Percentiles rank a stretch among this genome's conserved stretches.
Evolutionary conservation across 805 yeast species (phyloP).

Genomic region (Yarrowia sp.): DNA sequence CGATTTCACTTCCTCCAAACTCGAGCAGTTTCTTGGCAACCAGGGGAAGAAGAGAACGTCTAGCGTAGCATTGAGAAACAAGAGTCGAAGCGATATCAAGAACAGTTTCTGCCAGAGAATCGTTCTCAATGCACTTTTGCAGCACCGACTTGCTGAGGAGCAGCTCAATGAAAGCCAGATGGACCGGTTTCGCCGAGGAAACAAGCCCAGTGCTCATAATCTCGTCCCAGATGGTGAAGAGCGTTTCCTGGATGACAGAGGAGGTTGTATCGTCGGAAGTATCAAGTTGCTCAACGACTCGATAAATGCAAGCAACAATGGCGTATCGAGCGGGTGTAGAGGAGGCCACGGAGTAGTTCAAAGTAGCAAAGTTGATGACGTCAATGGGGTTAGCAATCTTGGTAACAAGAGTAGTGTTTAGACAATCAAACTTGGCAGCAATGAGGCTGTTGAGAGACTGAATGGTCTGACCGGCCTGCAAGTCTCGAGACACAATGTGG

Average conservation of each 20-base stretch:
- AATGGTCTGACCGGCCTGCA: background rate
- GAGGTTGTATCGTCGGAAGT: background rate
- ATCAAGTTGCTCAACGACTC: conserved; percentile 13
- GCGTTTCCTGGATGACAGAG: conserved; percentile 14
- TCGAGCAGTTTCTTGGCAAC: conserved; percentile 55
- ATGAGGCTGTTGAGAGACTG: conserved; percentile 1
- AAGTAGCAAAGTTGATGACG: conserved; percentile 18
- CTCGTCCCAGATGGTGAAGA: conserved; percentile 60
- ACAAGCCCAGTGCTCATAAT: conserved; percentile 66
- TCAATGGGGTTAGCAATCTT: conserved; percentile 1
- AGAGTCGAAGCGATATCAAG: conserved; percentile 45
- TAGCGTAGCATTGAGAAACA: conserved; percentile 53
- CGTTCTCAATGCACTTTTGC: conserved; percentile 50
- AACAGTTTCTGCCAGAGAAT: conserved; percentile 48
- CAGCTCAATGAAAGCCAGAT: conserved; percentile 61
- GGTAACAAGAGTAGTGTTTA: conserved; percentile 12
- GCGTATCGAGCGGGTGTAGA: conserved; percentile 12
- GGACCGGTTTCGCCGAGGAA: conserved; percentile 69
- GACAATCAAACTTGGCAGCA: conserved; percentile 30
- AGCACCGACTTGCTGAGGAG: conserved; percentile 56
- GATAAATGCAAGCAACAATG: conserved; percentile 21
- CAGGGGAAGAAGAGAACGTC: conserved; percentile 73
- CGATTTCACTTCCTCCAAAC: conserved; percentile 44
- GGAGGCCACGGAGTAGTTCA: conserved; percentile 34
- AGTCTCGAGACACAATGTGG: conserved; percentile 11